phyloP scores from a whole-genome alignment of 257 asterid genomes.

The Petunia axillaris region DNA sequence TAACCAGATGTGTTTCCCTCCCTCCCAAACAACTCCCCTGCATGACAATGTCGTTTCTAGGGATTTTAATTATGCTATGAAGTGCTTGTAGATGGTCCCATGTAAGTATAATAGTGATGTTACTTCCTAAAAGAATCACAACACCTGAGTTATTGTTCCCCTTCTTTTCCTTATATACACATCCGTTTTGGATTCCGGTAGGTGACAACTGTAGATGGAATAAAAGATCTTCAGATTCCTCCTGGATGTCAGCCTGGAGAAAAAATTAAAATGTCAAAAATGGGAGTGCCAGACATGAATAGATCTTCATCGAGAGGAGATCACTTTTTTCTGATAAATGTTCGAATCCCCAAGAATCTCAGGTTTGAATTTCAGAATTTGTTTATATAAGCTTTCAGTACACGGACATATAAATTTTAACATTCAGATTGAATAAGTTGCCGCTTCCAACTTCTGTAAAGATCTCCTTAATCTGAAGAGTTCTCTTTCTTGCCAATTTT shows the following conservation, averaged over 20 bases:
- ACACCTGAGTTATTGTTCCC: background rate
- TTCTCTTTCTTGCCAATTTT: background rate
- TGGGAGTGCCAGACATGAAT: conserved; percentile 92
- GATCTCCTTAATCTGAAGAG: background rate
- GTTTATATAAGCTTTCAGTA: background rate
- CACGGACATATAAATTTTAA: background rate
- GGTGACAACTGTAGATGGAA: conserved; percentile 90
- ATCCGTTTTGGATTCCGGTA: conserved; percentile 33
- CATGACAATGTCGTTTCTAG: background rate
- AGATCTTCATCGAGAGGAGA: conserved; percentile 80
- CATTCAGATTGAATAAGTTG: conserved; percentile 8
- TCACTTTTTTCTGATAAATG: conserved; percentile 80
- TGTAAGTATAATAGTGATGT: background rate
- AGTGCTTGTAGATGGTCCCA: conserved; percentile 18
- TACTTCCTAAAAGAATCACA: conserved; percentile 12
- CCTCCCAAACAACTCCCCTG: background rate
- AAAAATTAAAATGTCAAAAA: conserved; percentile 55
- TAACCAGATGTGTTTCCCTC: background rate
- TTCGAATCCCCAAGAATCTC: conserved; percentile 73
- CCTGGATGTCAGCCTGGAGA: conserved; percentile 95
- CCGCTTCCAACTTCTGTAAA: conserved; percentile 12
- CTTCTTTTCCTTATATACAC: conserved; percentile 26
- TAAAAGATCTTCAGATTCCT: conserved; percentile 79
- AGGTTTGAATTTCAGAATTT: conserved; percentile 49
- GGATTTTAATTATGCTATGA: conserved; percentile 13